These are phyloP conservation scores for Hypholoma sublateritium DNA, from an alignment of 768 basidiomycete species.

Conservation along the genomic window DNA sequence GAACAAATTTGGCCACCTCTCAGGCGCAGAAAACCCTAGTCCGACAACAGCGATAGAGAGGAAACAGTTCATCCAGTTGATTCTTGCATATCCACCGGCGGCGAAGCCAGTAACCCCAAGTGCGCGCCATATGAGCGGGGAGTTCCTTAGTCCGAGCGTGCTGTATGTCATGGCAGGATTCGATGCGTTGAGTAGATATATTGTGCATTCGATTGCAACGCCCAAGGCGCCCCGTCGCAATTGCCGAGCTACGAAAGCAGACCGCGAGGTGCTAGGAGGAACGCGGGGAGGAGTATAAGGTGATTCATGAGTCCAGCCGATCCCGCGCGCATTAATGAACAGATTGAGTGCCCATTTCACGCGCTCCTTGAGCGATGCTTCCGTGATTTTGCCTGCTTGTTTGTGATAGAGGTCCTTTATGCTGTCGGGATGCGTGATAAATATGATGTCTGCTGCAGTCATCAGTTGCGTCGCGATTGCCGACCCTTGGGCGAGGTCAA, in stretches of 20 bases:
- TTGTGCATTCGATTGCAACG: slow-evolving; percentile 3
- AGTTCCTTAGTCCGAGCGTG: not conserved
- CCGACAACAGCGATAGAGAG: slow-evolving; percentile 15
- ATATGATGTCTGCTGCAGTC: slow-evolving; percentile 25
- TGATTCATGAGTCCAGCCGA: slow-evolving; percentile 34
- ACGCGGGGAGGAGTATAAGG: slow-evolving; percentile 18
- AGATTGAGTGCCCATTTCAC: slow-evolving; percentile 31
- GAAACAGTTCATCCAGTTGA: slow-evolving; percentile 17
- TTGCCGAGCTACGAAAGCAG: slow-evolving; percentile 22
- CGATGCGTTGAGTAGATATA: slow-evolving; percentile 11
- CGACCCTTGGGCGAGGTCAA: slow-evolving; percentile 23
- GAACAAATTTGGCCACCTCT: slow-evolving; percentile 25
- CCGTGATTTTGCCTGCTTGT: slow-evolving; percentile 5
- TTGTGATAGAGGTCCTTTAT: slow-evolving; percentile 13
- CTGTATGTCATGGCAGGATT: slow-evolving; percentile 13
- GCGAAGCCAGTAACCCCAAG: slow-evolving; percentile 16
- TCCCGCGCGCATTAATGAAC: slow-evolving; percentile 30
- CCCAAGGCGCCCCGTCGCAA: slow-evolving; percentile 11
- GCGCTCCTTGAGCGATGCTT: slow-evolving; percentile 17
- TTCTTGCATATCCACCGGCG: slow-evolving; percentile 15
- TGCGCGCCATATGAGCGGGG: slow-evolving; percentile 15
- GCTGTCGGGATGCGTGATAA: slow-evolving; percentile 26
- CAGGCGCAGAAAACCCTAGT: slow-evolving; percentile 19
- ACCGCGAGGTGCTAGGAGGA: slow-evolving; percentile 17
- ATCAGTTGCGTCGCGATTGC: slow-evolving; percentile 23